Base-by-base conservation (phyloP, 2,329 filamentous ascomycete species). In the Alternaria gaisen region DNA sequence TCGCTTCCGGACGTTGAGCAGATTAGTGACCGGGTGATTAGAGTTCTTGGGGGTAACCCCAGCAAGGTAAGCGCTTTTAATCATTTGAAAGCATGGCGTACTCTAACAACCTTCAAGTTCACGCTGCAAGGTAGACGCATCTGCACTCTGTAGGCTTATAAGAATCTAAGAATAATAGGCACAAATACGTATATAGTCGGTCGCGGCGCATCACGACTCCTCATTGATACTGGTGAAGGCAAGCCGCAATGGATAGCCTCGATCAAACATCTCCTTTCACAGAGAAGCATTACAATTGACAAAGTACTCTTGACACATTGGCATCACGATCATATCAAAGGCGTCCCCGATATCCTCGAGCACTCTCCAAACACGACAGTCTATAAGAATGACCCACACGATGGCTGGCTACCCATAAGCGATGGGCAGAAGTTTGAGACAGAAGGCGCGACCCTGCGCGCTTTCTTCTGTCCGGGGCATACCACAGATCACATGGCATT, bases 161-260 rank as follows among this genome's bases (percentile, higher is more conserved):
- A 41, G n/a, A 20, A 59, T 30, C 69, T 74, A 65, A 56, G 5
- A n/a, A 32, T 22, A 72, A 85, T 67, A 86, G 85, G 93, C 64
- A 97, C 95, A 68, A 99, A 99, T 79, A 99, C 95, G 34, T 99
- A 99, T 78, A 86, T 99, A 18, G 74, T 99, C 60, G 95, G 95
- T 60, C 89, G 86, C 7, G 94, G 94, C 4, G 77, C 82, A 6
- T 80, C 82, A 7, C 89, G 95, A 10, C 84, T 98, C 60, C 86
- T 99, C 22, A 88, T 99, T 72, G 95, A 99, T 80, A 97, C 94
- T 0, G 95, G 91, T 50, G 90, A 97, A 78, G 95, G 94, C 47
- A 86, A 83, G 59, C 86, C 89, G 2, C 84, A 86, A 34, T 99
- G 94, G 94, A 84, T 88, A 42, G 78, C 84, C 0, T 85, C 87